Base-by-base conservation (phyloP, 805 yeast genomes). In the Candida peoriensis region DNA sequence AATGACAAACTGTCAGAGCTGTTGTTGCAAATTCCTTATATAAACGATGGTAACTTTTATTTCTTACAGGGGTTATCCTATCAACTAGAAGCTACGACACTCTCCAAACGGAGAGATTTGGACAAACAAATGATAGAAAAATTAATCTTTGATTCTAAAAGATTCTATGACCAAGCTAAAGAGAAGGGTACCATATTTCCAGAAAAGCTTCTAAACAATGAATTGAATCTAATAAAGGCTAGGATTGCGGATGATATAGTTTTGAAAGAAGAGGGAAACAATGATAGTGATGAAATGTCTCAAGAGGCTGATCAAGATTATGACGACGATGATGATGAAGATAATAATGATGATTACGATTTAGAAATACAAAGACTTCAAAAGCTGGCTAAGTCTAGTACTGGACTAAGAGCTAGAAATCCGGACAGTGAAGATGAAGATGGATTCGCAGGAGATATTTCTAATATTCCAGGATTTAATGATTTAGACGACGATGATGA, bases 1-100 rank as follows among this genome's bases (percentile, higher is more conserved):
- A 42, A 46, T 24, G 57, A 52, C 8, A 44, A 38, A 30, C 28
- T 52, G 10, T 31, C 41, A 11, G 44, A 43, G 20, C 14, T 45
- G 10, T 13, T 50, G 16, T 19, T 40, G 13, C 35, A 16, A 25
- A 18, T 27, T 10, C 55, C 56, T 2, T 53, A 41, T 18, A 30
- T 40, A 3, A 28, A 38, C 12, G 52, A 53, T 21, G 58, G 58
- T 4, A 23, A 44, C n/a, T 47, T 33, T 25, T 40, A 47, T 26
- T 52, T 45, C 34, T 24, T 53, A 10, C 48, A 47, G 23, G 58
- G 58, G 6, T 28, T 50, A 3, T 38, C 52, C 5, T 42, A 31
- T 24, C 47, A 47, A 24, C n/a, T 49, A 12, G 47, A 48, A 32
- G 54, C 55, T 1, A 13, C 30, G 2, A 1, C 18, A 8, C 27